These are phyloP conservation scores for Cystobasidium tubakii DNA, from an alignment of 768 basidiomycete genomes.

Conservation along the genomic window DNA sequence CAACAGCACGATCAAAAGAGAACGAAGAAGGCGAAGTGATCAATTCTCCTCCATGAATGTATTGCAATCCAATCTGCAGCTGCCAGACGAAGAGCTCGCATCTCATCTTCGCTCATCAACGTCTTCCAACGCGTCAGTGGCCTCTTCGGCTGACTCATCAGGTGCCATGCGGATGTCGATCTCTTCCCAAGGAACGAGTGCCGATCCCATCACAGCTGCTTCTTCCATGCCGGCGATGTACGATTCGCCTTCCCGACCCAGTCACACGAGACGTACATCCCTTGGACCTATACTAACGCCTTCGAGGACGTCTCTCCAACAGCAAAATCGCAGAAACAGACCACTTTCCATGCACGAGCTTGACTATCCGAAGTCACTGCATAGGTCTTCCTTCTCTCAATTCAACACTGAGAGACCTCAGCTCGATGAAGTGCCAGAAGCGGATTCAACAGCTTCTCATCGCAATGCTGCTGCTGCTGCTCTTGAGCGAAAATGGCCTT, in stretches of 20 bases:
- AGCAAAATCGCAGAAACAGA: background rate
- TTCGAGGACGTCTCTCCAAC: background rate
- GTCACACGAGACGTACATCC: background rate
- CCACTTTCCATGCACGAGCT: conserved; percentile 3
- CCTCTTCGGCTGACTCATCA: background rate
- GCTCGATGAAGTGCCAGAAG: background rate
- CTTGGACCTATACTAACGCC: background rate
- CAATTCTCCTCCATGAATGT: background rate
- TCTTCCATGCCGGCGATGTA: background rate
- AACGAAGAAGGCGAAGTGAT: conserved; percentile 3
- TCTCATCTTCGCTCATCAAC: conserved; percentile 2
- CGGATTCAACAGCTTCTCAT: background rate
- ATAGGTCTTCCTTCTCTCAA: background rate
- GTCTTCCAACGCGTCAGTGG: background rate
- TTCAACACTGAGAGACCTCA: background rate
- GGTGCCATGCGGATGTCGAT: background rate
- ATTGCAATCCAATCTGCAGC: background rate
- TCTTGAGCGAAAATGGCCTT: background rate
- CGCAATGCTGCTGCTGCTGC: conserved; percentile 5
- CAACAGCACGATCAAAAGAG: conserved; percentile 11
- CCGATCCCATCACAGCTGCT: background rate
- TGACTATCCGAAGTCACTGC: background rate
- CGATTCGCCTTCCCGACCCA: background rate
- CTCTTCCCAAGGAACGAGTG: background rate
- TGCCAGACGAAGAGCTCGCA: background rate